Base-by-base conservation (phyloP, 2,329 filamentous ascomycete species). In the Pseudogymnoascus sp. region DNA sequence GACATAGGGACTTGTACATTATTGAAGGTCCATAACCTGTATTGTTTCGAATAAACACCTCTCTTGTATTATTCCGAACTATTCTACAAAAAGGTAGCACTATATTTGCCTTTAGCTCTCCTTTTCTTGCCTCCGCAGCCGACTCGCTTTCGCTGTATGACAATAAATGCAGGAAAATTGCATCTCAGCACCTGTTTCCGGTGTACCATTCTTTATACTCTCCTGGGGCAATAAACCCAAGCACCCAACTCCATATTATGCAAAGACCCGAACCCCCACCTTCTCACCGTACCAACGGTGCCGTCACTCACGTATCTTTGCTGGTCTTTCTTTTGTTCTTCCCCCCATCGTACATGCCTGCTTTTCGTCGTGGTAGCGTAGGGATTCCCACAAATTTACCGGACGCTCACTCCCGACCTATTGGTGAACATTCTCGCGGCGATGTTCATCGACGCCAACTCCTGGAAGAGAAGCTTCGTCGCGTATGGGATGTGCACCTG, bases 401-500 rank as follows among this genome's bases (percentile, higher is more conserved):
- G 84, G 67, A 91, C 85, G 46, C 86, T 87, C 63, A 90, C 86
- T 62, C 89, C 89, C 14, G 89, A 91, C 64, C 89, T 81, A 74
- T 90, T 90, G 40, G 93, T 98, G 75, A 96, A 99, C 92, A 99
- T 93, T 75, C 95, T 88, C 33, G 93, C 89, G 10, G 95, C 93
- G 76, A 99, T 98, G 77, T 98, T 98, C 95, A 99, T 99, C 60
- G 92, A 89, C 74, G 93, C 91, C 69, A 99, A 81, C 80, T 99
- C 95, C 80, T 99, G 95, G 88, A 99, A 99, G 60, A 99, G 85
- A 60, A 99, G 83, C 81, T 99, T 99, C 65, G 95, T 95, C 2
- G 95, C 95, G 74, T 99, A 99, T 0, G 95, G 95, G 68, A 99
- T 96, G 75, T 98, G 91, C 63, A 99, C 89, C 77, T 99, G 95